Evolutionary conservation across 2,329 filamentous ascomycete species (phyloP), one percentile per base, ranked within the genome.

Genomic region (Aspergillaceae sp.): DNA sequence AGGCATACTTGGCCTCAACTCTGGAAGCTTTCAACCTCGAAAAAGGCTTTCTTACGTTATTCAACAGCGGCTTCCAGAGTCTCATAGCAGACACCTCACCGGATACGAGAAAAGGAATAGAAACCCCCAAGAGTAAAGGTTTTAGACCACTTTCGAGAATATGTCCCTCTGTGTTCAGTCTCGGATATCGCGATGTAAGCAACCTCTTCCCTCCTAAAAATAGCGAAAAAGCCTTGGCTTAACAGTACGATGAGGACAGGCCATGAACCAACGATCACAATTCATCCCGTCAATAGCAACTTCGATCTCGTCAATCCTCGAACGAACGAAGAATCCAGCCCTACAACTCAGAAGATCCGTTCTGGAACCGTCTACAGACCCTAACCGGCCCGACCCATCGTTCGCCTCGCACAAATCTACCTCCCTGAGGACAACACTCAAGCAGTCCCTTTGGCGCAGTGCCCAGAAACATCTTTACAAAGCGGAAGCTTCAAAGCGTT

Each of bases 261-360:
- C 57, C 32, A 61, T 69, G 47, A 59, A 56, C 33, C 62, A 68
- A 50, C 56, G 67, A 32, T 58, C 56, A 7, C 54, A 55, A 5
- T 58, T 67, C 5, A 61, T 69, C 3, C 58, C 64, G 1, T 56
- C 60, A 4, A 56, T 69, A 10, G 54, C 60, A 1, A 68, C 64
- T 49, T 62, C 66, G 4, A 50, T 70, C 28, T 48, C 53, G 3
- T 60, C 56, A 1, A 57, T 69, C 40, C 36, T 70, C 8, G 51
- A 56, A 9, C 50, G 45, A 10, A 55, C 54, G n/a, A 41, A 47
- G 1, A 54, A 56, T 7, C 32, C 43, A n/a, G 29, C 7, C 1
- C 38, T 57, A 2, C 51, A 49, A 41, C 38, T 48, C 11, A 59
- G 54, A 40, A 1, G 57, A 3, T 40, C 43, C 7, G 29, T 26